These are phyloP conservation scores for Xylaria curta DNA, from an alignment of 495 filamentous ascomycete genomes.

Conservation along the genomic window DNA sequence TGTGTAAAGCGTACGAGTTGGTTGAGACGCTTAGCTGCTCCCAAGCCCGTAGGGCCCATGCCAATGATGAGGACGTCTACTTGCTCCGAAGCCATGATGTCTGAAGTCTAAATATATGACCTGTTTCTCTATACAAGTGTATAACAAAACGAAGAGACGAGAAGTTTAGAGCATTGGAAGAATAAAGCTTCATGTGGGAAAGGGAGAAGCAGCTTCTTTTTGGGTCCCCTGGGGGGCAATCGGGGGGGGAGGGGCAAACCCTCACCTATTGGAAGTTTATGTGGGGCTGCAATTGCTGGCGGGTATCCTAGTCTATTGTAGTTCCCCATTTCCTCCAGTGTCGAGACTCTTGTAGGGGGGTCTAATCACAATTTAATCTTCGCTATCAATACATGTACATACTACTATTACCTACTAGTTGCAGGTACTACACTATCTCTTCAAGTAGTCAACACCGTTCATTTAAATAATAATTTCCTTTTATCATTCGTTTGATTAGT, in stretches of 20 bases:
- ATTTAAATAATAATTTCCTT: slow-evolving; percentile 4
- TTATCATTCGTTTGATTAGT: not conserved
- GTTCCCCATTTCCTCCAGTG: slow-evolving; percentile 8
- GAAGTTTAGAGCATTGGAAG: slow-evolving; percentile 17
- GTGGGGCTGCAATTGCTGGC: slow-evolving; percentile 23
- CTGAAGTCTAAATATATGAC: slow-evolving; percentile 28
- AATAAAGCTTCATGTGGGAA: slow-evolving; percentile 14
- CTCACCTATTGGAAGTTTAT: slow-evolving; percentile 2
- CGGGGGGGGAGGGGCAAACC: slow-evolving; percentile 12
- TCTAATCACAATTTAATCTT: slow-evolving; percentile 19
- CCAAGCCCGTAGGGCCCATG: slow-evolving; percentile 94
- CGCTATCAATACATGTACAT: slow-evolving; percentile 2
- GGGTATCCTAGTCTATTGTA: not conserved
- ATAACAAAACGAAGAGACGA: slow-evolving; percentile 3
- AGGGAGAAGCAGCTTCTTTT: slow-evolving; percentile 25
- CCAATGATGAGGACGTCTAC: slow-evolving; percentile 99
- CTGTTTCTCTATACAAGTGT: slow-evolving; percentile 15
- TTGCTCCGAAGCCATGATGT: slow-evolving; percentile 27
- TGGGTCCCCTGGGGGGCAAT: slow-evolving; percentile 13
- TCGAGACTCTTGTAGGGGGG: not conserved
- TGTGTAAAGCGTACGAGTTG: slow-evolving; percentile 74
- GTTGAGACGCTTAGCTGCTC: slow-evolving; percentile 96
- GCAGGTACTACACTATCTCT: not conserved
- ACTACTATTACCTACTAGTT: slow-evolving; percentile 14
- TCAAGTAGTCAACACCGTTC: not conserved